A percentile compares a stretch with the other conserved stretches of the same genome.
Evolutionary conservation across 306 rosid species (phyloP).

Genomic region (Glycine tomentella): DNA sequence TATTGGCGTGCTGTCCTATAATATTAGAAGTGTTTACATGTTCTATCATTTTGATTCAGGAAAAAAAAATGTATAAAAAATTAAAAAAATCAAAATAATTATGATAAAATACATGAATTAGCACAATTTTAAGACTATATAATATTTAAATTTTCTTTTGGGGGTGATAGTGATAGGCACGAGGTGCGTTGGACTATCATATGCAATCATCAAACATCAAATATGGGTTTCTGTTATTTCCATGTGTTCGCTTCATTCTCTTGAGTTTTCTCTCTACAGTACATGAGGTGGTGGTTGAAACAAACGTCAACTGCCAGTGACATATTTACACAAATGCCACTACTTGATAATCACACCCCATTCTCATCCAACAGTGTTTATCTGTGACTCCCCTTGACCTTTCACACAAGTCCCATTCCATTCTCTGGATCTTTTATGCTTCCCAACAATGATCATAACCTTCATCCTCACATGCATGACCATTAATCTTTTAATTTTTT

Average conservation of each 20-base stretch:
- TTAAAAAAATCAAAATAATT: neutral
- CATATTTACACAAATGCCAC: constrained; percentile 26
- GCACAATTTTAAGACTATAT: neutral
- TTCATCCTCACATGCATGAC: neutral
- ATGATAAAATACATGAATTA: neutral
- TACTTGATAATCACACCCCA: constrained; percentile 1
- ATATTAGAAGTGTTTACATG: too few species aligned
- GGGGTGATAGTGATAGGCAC: constrained; percentile 41
- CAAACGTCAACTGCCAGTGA: constrained; percentile 27
- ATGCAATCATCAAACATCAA: constrained; percentile 35
- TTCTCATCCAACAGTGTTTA: constrained; percentile 48
- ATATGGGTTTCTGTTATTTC: constrained; percentile 41
- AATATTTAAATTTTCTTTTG: neutral
- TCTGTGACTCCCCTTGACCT: constrained; percentile 43
- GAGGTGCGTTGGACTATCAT: constrained; percentile 37
- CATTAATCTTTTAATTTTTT: neutral
- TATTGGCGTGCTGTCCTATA: too few species aligned
- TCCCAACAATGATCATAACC: constrained; percentile 19
- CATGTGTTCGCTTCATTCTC: constrained; percentile 25
- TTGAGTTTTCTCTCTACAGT: constrained; percentile 19
- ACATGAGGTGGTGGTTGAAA: constrained; percentile 29
- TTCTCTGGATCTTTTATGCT: constrained; percentile 13
- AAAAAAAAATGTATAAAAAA: too few species aligned
- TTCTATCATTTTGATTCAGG: too few species aligned
- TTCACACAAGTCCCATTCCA: constrained; percentile 49